Evolutionary conservation across 768 basidiomycete genomes (phyloP).

Genomic region (Psilocybe cyanescens): DNA sequence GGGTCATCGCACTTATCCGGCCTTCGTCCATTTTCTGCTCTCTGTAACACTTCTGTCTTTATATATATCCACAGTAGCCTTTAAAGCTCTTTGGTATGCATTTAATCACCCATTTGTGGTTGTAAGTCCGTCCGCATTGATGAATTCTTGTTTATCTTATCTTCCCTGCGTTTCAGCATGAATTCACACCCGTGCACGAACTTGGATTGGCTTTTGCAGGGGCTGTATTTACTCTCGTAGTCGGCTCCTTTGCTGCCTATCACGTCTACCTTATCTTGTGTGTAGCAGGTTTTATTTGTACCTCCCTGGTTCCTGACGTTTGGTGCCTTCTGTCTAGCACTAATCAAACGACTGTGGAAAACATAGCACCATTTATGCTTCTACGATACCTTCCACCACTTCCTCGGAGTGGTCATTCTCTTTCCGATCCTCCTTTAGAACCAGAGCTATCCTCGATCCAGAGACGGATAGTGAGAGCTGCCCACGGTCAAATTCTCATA

Average conservation of each 20-base stretch:
- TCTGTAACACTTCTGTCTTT: conserved; percentile 63
- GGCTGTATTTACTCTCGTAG: conserved; percentile 59
- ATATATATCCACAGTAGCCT: conserved; percentile 61
- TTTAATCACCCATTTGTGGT: conserved; percentile 65
- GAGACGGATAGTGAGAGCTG: conserved; percentile 64
- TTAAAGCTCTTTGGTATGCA: conserved; percentile 62
- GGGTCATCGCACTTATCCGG: conserved; percentile 85
- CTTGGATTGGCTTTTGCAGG: conserved; percentile 66
- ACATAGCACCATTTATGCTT: conserved; percentile 74
- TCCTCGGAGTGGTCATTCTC: conserved; percentile 47
- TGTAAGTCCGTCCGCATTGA: conserved; percentile 42
- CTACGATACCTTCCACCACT: conserved; percentile 72
- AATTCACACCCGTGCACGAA: conserved; percentile 71
- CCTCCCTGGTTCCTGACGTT: neutral
- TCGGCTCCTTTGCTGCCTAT: conserved; percentile 78
- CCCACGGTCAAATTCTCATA: conserved; percentile 59
- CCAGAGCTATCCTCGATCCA: conserved; percentile 71
- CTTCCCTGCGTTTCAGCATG: conserved; percentile 44
- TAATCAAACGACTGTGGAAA: conserved; percentile 86
- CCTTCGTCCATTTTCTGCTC: conserved; percentile 79
- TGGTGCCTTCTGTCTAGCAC: conserved; percentile 48
- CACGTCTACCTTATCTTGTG: conserved; percentile 79
- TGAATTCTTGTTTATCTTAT: neutral
- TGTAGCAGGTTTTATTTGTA: conserved; percentile 29
- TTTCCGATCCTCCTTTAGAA: conserved; percentile 75